phyloP scores from a whole-genome alignment of 441 rosid species.

The Gossypium davidsonii region DNA sequence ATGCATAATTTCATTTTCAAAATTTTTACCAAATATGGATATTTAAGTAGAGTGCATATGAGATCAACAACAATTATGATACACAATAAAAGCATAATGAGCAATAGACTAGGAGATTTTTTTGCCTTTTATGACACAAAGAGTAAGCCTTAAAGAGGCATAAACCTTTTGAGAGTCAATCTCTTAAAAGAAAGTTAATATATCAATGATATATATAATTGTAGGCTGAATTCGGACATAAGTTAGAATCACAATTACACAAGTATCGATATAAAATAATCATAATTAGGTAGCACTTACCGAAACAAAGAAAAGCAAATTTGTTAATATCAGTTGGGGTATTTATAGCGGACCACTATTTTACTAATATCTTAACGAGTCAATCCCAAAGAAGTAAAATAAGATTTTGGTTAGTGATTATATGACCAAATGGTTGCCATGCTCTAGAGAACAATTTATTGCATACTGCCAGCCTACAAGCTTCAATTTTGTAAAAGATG shows the following conservation, averaged over 20 bases:
- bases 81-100: neutral
- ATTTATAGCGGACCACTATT: neutral
- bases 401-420: neutral
- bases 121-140: neutral
- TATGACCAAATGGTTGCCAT: neutral
- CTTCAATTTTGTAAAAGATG: neutral
- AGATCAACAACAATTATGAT: neutral
- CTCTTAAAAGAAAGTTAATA: neutral
- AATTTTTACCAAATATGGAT: neutral
- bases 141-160: neutral
- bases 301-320: neutral
- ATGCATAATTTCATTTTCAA: conserved; percentile 5
- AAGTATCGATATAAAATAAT: neutral
- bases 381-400: neutral
- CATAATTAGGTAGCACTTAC: neutral
- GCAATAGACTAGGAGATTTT: neutral
- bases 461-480: neutral
- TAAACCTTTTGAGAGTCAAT: neutral
- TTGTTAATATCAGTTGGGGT: neutral
- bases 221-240: neutral
- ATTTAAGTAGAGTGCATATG: neutral
- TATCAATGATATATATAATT: neutral
- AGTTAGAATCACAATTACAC: neutral
- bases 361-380: neutral
- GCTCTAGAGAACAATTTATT: neutral